Base-by-base conservation (phyloP, 495 filamentous ascomycete species). In the Thermothielavioides terrestris region DNA sequence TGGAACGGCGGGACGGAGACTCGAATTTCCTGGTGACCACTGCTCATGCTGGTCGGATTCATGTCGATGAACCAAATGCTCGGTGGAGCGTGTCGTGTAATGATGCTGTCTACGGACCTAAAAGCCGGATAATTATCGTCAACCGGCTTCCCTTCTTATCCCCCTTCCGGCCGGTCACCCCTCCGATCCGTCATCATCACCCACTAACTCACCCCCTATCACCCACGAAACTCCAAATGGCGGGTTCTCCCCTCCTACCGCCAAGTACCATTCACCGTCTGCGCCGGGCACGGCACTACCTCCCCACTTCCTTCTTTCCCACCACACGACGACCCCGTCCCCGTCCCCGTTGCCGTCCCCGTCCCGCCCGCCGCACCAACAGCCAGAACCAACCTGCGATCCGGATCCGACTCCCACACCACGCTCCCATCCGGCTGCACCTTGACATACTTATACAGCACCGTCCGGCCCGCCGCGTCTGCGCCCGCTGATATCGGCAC, bases 361-460 rank as follows among this genome's bases (percentile, higher is more conserved):
- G n/a, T 62, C 1, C 69, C 67, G 1, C 62, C 64, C 9, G 46
- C 35, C 3, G 68, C 58, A 1, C 65, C 73, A 61, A 60, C 81
- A 81, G 12, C 53, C 1, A 79, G 69, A 12, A 86, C 77, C 53
- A 74, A 82, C 6, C 60, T 65, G 36, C 74, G 74, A 57, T 89
- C 85, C 0, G 80, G 75, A 59, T 83, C 79, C 26, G 72, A 68
- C 63, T 86, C 82, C 84, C 83, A 86, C 17, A 53, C 64, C 1
- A 84, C 68, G 2, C 61, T 60, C 4, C 80, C 77, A 58, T 79
- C 72, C 3, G 65, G 60, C 40, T 71, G 66, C 28, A 81, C 68
- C 7, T 75, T 74, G 49, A 88, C 78, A 55, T 78, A 89, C 67
- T 88, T 88, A 58, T 87, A 88, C 62, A 81, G 52, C 25, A 88